These are phyloP conservation scores for Colletotrichum coccodes DNA, from an alignment of 2,329 filamentous ascomycete genomes.

Conservation along the genomic window DNA sequence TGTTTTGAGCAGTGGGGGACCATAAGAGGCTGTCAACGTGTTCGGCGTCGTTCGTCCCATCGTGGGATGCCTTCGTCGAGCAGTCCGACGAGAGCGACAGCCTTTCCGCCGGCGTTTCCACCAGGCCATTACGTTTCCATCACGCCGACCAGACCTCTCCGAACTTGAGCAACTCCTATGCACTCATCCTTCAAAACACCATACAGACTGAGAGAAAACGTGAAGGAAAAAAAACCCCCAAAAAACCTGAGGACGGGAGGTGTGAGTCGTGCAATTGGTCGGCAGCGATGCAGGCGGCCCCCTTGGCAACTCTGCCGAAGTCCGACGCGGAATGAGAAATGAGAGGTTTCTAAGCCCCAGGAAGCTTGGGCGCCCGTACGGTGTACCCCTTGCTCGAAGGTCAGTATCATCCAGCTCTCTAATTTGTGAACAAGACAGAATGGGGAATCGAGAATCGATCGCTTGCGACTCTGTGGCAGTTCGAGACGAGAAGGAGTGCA, in stretches of 20 bases:
- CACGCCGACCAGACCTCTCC: background rate
- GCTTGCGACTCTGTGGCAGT: constrained; percentile 18
- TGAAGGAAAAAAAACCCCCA: background rate
- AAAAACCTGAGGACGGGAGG: background rate
- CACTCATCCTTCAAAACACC: background rate
- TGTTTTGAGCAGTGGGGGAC: background rate
- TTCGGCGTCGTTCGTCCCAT: constrained; percentile 28
- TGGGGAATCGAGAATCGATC: background rate
- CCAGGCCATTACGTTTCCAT: constrained; percentile 2
- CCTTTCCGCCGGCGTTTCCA: background rate
- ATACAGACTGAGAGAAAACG: background rate
- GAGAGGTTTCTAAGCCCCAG: constrained; percentile 11
- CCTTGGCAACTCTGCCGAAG: constrained; percentile 31
- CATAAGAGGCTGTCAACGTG: background rate
- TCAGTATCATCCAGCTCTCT: background rate
- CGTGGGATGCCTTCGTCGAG: background rate
- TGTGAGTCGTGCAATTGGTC: constrained; percentile 8
- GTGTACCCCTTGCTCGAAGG: constrained; percentile 3
- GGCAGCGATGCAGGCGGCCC: constrained; percentile 18
- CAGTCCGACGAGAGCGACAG: background rate
- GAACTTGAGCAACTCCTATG: background rate
- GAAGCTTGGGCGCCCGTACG: constrained; percentile 13
- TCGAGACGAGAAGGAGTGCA: constrained; percentile 28
- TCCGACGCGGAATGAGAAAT: constrained; percentile 21
- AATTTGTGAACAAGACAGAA: constrained; percentile 23